Percentiles rank a stretch among this genome's conserved stretches.
Evolutionary conservation across 345 rosid species (phyloP).

Genomic region (Salix suchowensis): DNA sequence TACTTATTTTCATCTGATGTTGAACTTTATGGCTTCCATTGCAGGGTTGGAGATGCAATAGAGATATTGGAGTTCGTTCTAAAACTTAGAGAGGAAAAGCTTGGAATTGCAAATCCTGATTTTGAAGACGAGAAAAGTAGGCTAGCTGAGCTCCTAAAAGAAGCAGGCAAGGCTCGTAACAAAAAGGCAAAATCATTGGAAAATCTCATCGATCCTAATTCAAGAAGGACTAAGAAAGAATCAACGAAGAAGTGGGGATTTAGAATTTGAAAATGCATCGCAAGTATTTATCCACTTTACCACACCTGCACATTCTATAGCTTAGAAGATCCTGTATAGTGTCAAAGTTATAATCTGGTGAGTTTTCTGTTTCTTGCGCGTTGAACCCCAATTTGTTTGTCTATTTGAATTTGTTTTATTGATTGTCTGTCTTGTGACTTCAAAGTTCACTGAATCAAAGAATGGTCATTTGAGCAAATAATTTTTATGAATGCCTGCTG

Average conservation of each 20-base stretch:
- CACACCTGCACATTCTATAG: constrained; percentile 38
- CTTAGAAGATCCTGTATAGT: constrained; percentile 56
- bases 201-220: constrained; percentile 81
- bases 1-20: background rate
- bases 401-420: constrained; percentile 24
- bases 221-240: constrained; percentile 74
- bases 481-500: constrained; percentile 10
- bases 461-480: constrained; percentile 30
- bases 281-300: constrained; percentile 16
- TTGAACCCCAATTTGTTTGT: constrained; percentile 20
- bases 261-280: constrained; percentile 42
- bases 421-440: constrained; percentile 33
- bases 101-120: constrained; percentile 95
- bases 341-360: constrained; percentile 35
- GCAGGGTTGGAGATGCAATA: constrained; percentile 95
- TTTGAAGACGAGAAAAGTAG: constrained; percentile 93
- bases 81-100: constrained; percentile 93
- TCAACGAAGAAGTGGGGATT: constrained; percentile 89
- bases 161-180: constrained; percentile 86
- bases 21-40: constrained; percentile 1
- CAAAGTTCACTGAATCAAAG: constrained; percentile 18
- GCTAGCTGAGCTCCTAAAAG: constrained; percentile 89
- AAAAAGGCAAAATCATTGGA: constrained; percentile 87
- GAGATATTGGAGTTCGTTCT: constrained; percentile 87
- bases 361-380: constrained; percentile 11